Evolutionary conservation across 1,139 yeast genomes (phyloP), one percentile per base, ranked within the genome.

Genomic region (Debaryomyces coudertii): DNA sequence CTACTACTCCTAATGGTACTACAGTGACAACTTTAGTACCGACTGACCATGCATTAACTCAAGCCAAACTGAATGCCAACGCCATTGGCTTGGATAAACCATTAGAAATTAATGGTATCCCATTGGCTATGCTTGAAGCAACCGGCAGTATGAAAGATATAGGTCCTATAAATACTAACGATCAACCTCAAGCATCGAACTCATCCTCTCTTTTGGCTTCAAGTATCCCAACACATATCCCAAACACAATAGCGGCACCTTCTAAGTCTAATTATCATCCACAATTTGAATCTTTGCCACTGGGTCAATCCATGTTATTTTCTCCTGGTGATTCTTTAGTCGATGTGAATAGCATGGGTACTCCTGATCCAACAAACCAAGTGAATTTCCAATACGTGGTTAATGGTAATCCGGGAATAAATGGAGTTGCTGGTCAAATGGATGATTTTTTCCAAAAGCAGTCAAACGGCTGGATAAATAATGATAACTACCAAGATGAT

Each of bases 1-100:
- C 90, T 2, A 90, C 96, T 0, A 86, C 96, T 0, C 96, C 97
- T 2, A 89, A 89, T 56, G 97, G 97, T 47, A 90, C 97, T 0
- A 89, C 97, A 0, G 78, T 90, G 16, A 90, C 97, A 0, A 90
- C 93, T 0, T 76, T 90, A 53, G 93, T 90, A 1, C 97, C 97
- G 2, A 89, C 97, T 0, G 87, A 85, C 58, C 82, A 79, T 54
- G 95, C 95, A 0, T 76, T 87, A 73, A 63, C 62, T 53, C 76
- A 82, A 62, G 79, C 83, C 1, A 68, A 73, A 43, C 82, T 82
- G 47, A 77, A 80, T 28, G 85, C 85, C 1, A 80, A 80, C 9
- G 85, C 85, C 1, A 80, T 80, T 9, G 83, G 82, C 8, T 54
- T 75, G 43, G 63, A 81, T 30, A 77, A 75, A 52, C 86, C 87